Conservation (phyloP, 179 eudicot genomes). For the Patellifolia procumbens region DNA sequence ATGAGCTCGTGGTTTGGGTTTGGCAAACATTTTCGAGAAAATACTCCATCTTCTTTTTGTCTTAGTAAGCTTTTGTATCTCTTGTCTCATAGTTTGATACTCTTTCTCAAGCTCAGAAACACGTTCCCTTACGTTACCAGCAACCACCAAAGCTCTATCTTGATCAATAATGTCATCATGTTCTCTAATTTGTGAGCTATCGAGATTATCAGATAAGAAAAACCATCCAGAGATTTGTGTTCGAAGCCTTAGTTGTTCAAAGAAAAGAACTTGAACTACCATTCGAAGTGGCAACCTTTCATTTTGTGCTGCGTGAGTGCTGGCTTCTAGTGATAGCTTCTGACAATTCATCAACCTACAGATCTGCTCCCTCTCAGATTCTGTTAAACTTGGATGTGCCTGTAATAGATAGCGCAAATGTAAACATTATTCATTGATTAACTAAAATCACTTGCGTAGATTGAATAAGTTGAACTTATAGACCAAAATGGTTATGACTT, state of each 20-base stretch:
- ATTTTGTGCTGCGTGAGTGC: slow-evolving; percentile 87
- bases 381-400: slow-evolving; percentile 88
- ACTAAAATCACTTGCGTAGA: too few relatives aligned
- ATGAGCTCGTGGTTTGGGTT: slow-evolving; percentile 30
- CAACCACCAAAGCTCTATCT: slow-evolving; percentile 66
- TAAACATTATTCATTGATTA: neutral
- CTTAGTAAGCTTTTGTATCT: slow-evolving; percentile 61
- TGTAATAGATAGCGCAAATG: slow-evolving; percentile 20
- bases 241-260: slow-evolving; percentile 74
- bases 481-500: too few relatives aligned
- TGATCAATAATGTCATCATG: slow-evolving; percentile 40
- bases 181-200: slow-evolving; percentile 41
- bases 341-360: slow-evolving; percentile 82
- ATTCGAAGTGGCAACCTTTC: slow-evolving; percentile 87
- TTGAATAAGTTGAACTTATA: too few relatives aligned
- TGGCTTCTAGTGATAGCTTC: slow-evolving; percentile 80
- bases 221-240: slow-evolving; percentile 84
- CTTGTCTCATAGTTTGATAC: slow-evolving; percentile 76
- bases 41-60: slow-evolving; percentile 45
- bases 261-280: slow-evolving; percentile 80
- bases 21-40: slow-evolving; percentile 41
- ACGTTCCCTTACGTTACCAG: slow-evolving; percentile 68
- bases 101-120: slow-evolving; percentile 91
- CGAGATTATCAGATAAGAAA: slow-evolving; percentile 65
- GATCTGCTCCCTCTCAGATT: slow-evolving; percentile 71